phyloP scores from a whole-genome alignment of 768 basidiomycete genomes.

The Saitozyma podzolica region DNA sequence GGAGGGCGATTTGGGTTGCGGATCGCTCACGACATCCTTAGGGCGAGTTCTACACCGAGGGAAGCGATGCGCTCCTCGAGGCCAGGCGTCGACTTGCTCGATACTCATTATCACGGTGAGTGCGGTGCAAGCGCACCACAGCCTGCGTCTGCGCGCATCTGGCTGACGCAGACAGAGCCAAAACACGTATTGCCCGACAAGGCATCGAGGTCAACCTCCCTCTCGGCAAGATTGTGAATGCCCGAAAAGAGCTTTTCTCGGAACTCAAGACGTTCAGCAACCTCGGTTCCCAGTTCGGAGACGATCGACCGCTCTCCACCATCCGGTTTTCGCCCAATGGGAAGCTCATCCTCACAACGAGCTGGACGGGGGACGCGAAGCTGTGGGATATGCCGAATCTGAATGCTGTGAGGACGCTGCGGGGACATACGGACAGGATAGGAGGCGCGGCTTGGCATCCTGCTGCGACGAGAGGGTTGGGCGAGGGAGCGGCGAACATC shows the following conservation, averaged over 20 bases:
- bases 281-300: slow-evolving; percentile 96
- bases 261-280: slow-evolving; percentile 92
- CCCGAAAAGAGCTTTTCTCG: slow-evolving; percentile 83
- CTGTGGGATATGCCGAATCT: slow-evolving; percentile 94
- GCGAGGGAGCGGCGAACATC: slow-evolving; percentile 69
- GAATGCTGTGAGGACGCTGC: slow-evolving; percentile 70
- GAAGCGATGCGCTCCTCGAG: slow-evolving; percentile 80
- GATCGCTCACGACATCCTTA: slow-evolving; percentile 45
- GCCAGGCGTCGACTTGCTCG: slow-evolving; percentile 83
- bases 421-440: slow-evolving; percentile 85
- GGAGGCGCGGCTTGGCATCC: slow-evolving; percentile 99
- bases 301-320: slow-evolving; percentile 88
- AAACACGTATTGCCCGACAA: slow-evolving; percentile 90
- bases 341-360: slow-evolving; percentile 81
- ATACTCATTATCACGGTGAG: slow-evolving; percentile 92
- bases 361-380: slow-evolving; percentile 94
- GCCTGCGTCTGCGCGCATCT: background rate
- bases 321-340: slow-evolving; percentile 94
- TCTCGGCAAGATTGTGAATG: slow-evolving; percentile 82
- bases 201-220: slow-evolving; percentile 83
- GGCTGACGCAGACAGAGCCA: slow-evolving; percentile 73
- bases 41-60: slow-evolving; percentile 94
- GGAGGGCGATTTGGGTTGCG: background rate
- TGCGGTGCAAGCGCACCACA: background rate
- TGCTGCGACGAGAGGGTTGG: slow-evolving; percentile 73